Evolutionary conservation across 148 eudicot genomes (phyloP), one percentile per base, ranked within the genome.

Genomic region (Diospyros lotus): DNA sequence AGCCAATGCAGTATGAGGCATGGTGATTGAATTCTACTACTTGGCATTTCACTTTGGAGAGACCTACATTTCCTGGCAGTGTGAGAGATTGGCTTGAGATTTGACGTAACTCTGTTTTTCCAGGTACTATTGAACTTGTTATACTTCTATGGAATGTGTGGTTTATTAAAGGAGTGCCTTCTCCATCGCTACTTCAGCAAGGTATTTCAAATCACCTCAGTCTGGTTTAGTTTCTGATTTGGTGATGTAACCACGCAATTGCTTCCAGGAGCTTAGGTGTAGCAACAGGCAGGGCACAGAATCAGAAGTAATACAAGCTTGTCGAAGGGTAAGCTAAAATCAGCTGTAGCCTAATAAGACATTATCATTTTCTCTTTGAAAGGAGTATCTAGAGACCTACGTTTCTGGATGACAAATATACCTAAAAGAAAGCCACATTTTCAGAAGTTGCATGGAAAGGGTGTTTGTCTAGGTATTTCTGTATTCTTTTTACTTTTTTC

Each of bases 141-240:
- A 15, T 74, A 46, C 15, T 74, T 74, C 38, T 74, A 74, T 64
- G 76, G 76, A 15, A 74, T 64, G 70, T 54, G 76, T 74, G 69
- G 76, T 52, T 42, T 74, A n/a, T 53, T 54, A 11, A 74, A 74
- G 62, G 76, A 74, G 13, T 74, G 69, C 69, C 69, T 74, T 53
- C 76, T 74, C 18, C 61, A 64, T 53, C 76, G 76, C 13, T 74
- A 74, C 48, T 74, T 74, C 48, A 74, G 78, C 43, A 74, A 74
- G 77, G 82, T 79, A 69, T 38, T 59, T 44, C 52, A n/a, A 58
- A 38, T n/a, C 14, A n/a, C n/a, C 15, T 64, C 50, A 58, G 55
- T 17, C 14, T 68, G 56, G 54, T 11, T 76, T 61, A 38, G 10
- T 60, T 40, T 60, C 17, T 59, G 9, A 41, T 61, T 61, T 40